Evolutionary conservation across 306 rosid species (phyloP), one percentile per base, ranked within the genome.

Genomic region (Canavalia ensiformis): DNA sequence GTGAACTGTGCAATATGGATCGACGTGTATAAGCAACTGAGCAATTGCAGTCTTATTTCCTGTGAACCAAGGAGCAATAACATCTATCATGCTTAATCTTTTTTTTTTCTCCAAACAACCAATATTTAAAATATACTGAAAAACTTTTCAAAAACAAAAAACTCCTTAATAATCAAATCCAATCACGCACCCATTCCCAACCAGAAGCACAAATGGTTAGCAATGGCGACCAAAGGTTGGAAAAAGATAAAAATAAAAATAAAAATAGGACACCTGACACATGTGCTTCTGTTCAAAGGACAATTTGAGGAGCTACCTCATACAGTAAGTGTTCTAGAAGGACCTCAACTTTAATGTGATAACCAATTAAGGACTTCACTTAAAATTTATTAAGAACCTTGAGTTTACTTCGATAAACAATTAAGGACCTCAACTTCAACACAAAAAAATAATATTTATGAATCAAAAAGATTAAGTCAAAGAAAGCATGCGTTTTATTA

Each of bases 291-390:
- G 29, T 44, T 2, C 34, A 31, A 82, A 39, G 4, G 50, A 60
- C 30, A 25, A 52, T 13, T 33, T 30, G 35, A 33, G 0, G 9
- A 18, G n/a, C 5, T 71, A 25, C 49, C 31, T 62, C 75, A 64
- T 42, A 5, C n/a, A 6, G 13, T 31, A 18, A 44, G 64, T 76
- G 72, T 9, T 8, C 52, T 77, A 2, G 11, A 28, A 28, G 45
- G 74, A 41, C 35, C 25, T 54, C 34, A 29, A 64, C 63, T 52
- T 8, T 8, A 47, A 47, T 1, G 66, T 50, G 44, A 39, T 28
- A 65, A 50, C 74, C 65, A 39, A 77, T 64, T 37, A 52, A 29
- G 52, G 75, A 52, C 45, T 63, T 37, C 41, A 47, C 5, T 65
- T 0, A 51, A 77, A 6, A 37, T 18, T 31, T 37, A 60, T 75